Base-by-base conservation (phyloP, 129 eudicot genomes). In the Pulicaria dysenterica region DNA sequence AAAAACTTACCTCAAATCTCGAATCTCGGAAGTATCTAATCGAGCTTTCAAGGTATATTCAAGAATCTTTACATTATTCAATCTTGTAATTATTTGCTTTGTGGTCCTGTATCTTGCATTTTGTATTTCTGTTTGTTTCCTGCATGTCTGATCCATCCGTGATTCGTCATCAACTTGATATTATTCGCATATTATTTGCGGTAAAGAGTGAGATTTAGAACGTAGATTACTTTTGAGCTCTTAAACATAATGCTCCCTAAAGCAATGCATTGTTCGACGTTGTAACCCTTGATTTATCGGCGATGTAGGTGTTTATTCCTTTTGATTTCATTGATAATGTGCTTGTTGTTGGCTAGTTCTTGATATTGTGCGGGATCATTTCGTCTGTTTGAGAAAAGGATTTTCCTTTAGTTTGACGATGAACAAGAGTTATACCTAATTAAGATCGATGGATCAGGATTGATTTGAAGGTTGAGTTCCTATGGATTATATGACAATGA, bases 41-140 rank as follows among this genome's bases (percentile, higher is more conserved):
- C 74, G 74, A 73, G 64, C 40, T 73, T 63, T 67, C 65, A 12
- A 73, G 83, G 83, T 80, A 80, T 74, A 74, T 80, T 80, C 76
- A 16, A 8, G 42, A 47, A 79, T 79, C 75, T 16, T 8, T 65
- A 38, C 74, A 58, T 72, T 79, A 42, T 57, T 72, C 63, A 72
- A 79, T 79, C 67, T 67, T 41, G 53, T 61, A 10, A 57, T 6
- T 51, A 47, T 73, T 15, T 73, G 43, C 41, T 59, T 47, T 65
- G 9, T 55, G 57, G 51, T 53, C 34, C 40, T 63, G 49, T 42
- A 39, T 57, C 34, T 79, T 59, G 75, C 75, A 67, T 78, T 79
- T 53, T 57, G 17, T 57, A 69, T 57, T 67, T 66, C 11, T 44
- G 58, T 58, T 73, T 40, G 53, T n/a, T 61, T 63, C 34, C 42